These are phyloP conservation scores for Sporothrix pseudoabietina DNA, from an alignment of 2,329 filamentous ascomycete genomes.

Conservation along the genomic window DNA sequence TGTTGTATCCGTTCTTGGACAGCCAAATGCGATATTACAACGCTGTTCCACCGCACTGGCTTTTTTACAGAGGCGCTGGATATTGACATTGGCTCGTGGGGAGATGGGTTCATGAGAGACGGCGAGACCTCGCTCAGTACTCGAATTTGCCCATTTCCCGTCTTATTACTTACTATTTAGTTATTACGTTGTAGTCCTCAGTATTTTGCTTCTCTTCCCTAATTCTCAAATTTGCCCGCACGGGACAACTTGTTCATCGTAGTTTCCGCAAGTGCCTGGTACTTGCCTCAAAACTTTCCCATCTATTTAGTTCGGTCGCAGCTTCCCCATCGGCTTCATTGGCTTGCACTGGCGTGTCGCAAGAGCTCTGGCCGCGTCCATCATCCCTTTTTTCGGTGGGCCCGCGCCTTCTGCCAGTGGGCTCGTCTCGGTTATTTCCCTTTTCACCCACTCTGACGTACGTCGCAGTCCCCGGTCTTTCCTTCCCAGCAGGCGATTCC, in stretches of 20 bases:
- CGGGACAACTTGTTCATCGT: neutral
- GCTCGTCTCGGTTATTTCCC: slow-evolving; percentile 25
- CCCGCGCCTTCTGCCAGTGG: slow-evolving; percentile 16
- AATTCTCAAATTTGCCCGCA: neutral
- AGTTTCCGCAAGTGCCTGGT: slow-evolving; percentile 6
- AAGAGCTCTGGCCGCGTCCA: slow-evolving; percentile 3
- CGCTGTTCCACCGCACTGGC: slow-evolving; percentile 15
- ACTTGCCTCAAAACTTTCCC: neutral
- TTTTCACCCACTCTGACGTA: slow-evolving; percentile 29
- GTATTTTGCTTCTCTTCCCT: too few relatives aligned
- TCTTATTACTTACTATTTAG: too few relatives aligned
- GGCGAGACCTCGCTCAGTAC: neutral
- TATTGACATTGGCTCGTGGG: neutral
- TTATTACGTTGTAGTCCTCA: neutral
- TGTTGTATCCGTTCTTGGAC: slow-evolving; percentile 12
- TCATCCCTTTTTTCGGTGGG: slow-evolving; percentile 17
- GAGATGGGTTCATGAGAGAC: neutral
- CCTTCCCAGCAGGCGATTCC: slow-evolving; percentile 5
- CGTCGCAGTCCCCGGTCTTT: slow-evolving; percentile 5
- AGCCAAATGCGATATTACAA: slow-evolving; percentile 15
- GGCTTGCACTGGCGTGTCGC: slow-evolving; percentile 5
- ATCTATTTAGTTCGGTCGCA: neutral
- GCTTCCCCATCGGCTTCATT: neutral
- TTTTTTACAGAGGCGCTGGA: neutral
- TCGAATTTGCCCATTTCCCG: neutral